Conservation (phyloP, 2,329 filamentous ascomycete species). For the Byssoonygena ceratinophila region DNA sequence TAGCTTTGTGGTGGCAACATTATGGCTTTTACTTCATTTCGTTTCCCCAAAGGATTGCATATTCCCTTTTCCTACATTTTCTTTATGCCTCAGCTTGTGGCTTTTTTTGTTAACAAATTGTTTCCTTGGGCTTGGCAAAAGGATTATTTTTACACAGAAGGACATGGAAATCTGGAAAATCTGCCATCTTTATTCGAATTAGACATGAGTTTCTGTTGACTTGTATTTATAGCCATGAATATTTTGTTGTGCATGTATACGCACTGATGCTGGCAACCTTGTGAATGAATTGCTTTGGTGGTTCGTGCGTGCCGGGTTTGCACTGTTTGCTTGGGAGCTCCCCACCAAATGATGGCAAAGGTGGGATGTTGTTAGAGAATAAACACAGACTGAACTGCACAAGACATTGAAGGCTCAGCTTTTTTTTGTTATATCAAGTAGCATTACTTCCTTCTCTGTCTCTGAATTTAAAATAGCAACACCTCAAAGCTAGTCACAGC, state of each 20-base stretch:
- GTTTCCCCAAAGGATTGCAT: too few relatives aligned
- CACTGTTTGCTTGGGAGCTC: slow-evolving; percentile 3
- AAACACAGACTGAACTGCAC: too few relatives aligned
- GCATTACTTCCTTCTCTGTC: too few relatives aligned
- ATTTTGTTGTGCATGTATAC: background rate
- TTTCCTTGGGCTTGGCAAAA: background rate
- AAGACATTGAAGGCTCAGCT: too few relatives aligned
- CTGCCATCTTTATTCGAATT: background rate
- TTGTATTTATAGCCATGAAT: slow-evolving; percentile 1
- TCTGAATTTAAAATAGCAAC: too few relatives aligned
- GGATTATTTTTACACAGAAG: background rate
- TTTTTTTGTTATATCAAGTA: too few relatives aligned
- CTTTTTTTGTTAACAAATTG: background rate
- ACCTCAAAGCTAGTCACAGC: too few relatives aligned
- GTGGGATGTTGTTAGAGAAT: background rate
- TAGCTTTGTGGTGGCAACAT: slow-evolving; percentile 13
- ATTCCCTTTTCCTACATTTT: background rate
- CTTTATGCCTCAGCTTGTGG: background rate
- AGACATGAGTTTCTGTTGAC: background rate
- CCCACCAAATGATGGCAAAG: background rate
- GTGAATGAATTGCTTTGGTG: background rate
- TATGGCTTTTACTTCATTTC: too few relatives aligned
- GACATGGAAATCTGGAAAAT: background rate
- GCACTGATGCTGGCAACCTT: background rate
- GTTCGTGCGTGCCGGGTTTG: slow-evolving; percentile 3